Conservation (phyloP, 306 rosid species). For the Rubus idaeus region DNA sequence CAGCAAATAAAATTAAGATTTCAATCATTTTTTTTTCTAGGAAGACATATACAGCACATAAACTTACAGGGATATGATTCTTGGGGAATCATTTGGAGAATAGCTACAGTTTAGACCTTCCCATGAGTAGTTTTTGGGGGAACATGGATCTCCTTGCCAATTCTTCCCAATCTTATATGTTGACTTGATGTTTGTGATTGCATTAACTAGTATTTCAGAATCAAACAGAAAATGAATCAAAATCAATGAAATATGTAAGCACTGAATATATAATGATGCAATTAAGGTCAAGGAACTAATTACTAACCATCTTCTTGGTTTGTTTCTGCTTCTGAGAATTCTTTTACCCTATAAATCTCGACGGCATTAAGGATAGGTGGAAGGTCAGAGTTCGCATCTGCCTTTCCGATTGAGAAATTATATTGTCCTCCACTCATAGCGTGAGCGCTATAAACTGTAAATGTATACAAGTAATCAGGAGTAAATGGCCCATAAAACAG, state of each 20-base stretch:
- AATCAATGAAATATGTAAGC: not conserved
- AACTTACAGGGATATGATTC: slow-evolving; percentile 58
- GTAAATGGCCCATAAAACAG: not conserved
- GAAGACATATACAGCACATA: not conserved
- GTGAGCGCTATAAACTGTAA: not conserved
- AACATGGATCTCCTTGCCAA: slow-evolving; percentile 72
- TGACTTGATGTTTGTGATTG: slow-evolving; percentile 44
- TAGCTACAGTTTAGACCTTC: slow-evolving; percentile 48
- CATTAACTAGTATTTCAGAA: slow-evolving; percentile 36
- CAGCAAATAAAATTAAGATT: not conserved
- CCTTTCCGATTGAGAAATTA: slow-evolving; percentile 13
- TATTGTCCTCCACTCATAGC: slow-evolving; percentile 5
- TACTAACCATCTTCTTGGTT: slow-evolving; percentile 15
- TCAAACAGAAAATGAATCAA: not conserved
- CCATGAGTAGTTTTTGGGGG: slow-evolving; percentile 45
- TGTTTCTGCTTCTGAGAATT: not conserved
- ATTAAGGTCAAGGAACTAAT: too few species aligned
- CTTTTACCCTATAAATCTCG: slow-evolving; percentile 28
- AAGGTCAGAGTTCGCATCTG: slow-evolving; percentile 23
- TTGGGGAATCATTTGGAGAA: slow-evolving; percentile 18
- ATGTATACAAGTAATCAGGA: slow-evolving; percentile 12
- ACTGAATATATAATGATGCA: not conserved
- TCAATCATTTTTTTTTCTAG: not conserved
- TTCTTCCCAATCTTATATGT: slow-evolving; percentile 38
- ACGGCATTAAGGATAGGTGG: slow-evolving; percentile 54